Percentiles rank a stretch among this genome's conserved stretches.
Evolutionary conservation across 495 filamentous ascomycete species (phyloP).

Genomic region (Lophiostoma macrostomum): DNA sequence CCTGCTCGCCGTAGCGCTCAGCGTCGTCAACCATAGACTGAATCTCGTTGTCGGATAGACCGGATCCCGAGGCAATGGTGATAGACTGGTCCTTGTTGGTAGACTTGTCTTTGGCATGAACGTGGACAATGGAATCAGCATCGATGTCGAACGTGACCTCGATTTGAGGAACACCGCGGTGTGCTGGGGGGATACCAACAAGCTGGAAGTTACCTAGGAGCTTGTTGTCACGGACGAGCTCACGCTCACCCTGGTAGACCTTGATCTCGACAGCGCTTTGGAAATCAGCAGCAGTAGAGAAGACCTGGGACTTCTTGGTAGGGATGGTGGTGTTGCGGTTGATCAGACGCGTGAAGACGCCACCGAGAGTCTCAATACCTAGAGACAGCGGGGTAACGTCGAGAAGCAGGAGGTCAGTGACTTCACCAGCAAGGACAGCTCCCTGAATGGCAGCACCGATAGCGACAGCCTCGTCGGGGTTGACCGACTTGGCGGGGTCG

Average conservation of each 20-base stretch:
- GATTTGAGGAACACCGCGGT: constrained; percentile 95
- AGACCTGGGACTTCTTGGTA: constrained; percentile 98
- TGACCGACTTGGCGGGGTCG: constrained; percentile 97
- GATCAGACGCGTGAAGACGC: constrained; percentile 99
- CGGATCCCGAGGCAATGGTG: constrained; percentile 94
- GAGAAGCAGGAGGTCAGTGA: constrained; percentile 92
- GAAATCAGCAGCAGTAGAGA: constrained; percentile 98
- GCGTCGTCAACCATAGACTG: constrained; percentile 95
- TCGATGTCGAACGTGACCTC: constrained; percentile 99
- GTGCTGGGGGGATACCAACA: constrained; percentile 93
- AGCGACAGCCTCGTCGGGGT: constrained; percentile 98
- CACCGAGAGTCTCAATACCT: constrained; percentile 98
- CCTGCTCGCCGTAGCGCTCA: constrained; percentile 89
- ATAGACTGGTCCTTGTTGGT: constrained; percentile 99
- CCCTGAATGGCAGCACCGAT: constrained; percentile 98
- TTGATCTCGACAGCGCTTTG: constrained; percentile 99
- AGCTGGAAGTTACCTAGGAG: constrained; percentile 99
- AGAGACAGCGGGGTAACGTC: constrained; percentile 97
- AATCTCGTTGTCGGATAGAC: constrained; percentile 93
- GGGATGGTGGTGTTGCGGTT: constrained; percentile 99
- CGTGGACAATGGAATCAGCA: constrained; percentile 97
- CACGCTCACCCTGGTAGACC: constrained; percentile 99
- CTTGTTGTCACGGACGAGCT: constrained; percentile 99
- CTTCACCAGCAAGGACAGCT: constrained; percentile 93
- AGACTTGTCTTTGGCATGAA: constrained; percentile 98